Conservation (phyloP, 2,329 filamentous ascomycete genomes). For the Biscogniauxia sp. region DNA sequence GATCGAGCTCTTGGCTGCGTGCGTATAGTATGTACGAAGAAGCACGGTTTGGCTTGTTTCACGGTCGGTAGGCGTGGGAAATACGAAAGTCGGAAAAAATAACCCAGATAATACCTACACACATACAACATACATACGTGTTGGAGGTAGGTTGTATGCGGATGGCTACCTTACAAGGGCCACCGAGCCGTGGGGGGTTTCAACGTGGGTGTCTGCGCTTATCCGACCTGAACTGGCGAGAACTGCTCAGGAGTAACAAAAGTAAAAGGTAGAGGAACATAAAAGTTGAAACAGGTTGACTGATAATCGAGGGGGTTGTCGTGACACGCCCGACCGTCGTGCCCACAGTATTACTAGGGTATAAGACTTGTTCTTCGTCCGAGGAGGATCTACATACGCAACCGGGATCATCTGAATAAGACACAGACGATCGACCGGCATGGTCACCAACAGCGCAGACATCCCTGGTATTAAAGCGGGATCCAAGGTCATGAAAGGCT, state of each 20-base stretch:
- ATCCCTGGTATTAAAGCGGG: background rate
- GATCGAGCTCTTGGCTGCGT: background rate
- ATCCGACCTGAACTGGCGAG: background rate
- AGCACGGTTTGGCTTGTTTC: background rate
- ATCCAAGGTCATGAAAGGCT: background rate
- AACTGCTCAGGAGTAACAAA: background rate
- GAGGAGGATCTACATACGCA: background rate
- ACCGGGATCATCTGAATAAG: background rate
- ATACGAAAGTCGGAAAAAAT: too few relatives aligned
- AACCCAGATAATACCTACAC: too few relatives aligned
- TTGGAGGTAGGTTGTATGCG: background rate
- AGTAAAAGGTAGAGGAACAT: background rate
- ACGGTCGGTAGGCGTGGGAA: background rate
- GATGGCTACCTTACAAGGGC: background rate
- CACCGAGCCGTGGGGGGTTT: background rate
- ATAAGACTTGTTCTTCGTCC: background rate
- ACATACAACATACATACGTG: too few relatives aligned
- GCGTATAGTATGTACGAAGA: background rate
- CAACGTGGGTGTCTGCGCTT: background rate
- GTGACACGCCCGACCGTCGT: background rate
- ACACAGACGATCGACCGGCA: background rate
- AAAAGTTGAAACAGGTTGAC: background rate
- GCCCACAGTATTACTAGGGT: background rate
- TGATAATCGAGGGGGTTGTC: background rate
- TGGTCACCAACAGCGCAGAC: background rate